Percentiles rank a stretch among this genome's conserved stretches.
Evolutionary conservation across 1,284 basidiomycete genomes (phyloP).

Genomic region (Rhodotorula sp.): DNA sequence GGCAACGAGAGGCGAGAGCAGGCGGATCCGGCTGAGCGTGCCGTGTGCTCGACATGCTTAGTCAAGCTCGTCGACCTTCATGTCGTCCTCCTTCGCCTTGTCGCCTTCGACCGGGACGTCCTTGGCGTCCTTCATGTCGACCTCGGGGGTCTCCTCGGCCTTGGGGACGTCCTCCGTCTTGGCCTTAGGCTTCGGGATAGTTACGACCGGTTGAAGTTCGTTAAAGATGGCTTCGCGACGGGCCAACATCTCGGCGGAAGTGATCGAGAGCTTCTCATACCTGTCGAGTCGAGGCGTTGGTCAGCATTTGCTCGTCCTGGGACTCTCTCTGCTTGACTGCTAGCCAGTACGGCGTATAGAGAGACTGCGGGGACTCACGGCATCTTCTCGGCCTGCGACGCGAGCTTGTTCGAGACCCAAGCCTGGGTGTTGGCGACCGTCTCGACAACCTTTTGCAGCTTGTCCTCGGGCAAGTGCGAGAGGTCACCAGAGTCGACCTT

Average conservation of each 20-base stretch:
- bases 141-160: constrained; percentile 44
- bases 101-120: constrained; percentile 49
- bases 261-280: constrained; percentile 77
- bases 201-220: constrained; percentile 48
- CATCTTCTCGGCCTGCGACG: constrained; percentile 75
- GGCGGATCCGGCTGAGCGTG: too few species aligned
- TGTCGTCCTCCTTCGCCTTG: constrained; percentile 51
- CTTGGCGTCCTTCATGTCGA: constrained; percentile 51
- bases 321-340: too few species aligned
- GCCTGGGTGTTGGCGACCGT: constrained; percentile 70
- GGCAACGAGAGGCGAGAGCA: too few species aligned
- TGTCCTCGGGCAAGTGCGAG: constrained; percentile 80
- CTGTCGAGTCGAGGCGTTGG: too few species aligned
- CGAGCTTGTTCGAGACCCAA: constrained; percentile 88
- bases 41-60: neutral
- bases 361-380: constrained; percentile 53
- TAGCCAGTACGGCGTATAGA: too few species aligned
- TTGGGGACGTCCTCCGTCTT: constrained; percentile 59
- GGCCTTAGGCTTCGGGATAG: constrained; percentile 74
- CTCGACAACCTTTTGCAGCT: constrained; percentile 58
- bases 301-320: too few species aligned
- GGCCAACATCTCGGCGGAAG: constrained; percentile 74
- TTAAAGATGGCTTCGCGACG: constrained; percentile 68
- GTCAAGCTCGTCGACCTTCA: constrained; percentile 36
- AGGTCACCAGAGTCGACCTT: constrained; percentile 73